phyloP scores from a whole-genome alignment of 805 yeast species.

The Schwanniomyces pseudopolymorphus region DNA sequence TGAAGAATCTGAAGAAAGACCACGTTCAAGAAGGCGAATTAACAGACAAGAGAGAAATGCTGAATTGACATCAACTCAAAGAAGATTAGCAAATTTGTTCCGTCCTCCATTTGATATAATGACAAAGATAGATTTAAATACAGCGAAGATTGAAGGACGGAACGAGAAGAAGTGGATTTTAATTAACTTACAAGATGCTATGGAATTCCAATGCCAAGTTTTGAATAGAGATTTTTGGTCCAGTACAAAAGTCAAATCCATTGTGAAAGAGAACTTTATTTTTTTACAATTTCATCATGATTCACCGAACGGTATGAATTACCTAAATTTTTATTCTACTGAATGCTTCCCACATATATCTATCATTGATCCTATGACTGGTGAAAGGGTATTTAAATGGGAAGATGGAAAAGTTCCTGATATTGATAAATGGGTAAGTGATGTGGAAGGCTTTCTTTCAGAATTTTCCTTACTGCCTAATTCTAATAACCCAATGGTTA shows the following conservation, averaged over 20 bases:
- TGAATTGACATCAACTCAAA: constrained; percentile 52
- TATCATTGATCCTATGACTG: constrained; percentile 91
- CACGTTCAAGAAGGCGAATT: constrained; percentile 26
- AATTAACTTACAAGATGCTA: constrained; percentile 81
- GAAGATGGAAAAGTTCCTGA: constrained; percentile 58
- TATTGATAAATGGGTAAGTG: constrained; percentile 59
- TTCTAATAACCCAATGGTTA: constrained; percentile 63
- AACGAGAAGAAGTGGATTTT: constrained; percentile 73
- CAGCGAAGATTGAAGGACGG: constrained; percentile 70
- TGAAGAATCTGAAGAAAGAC: constrained; percentile 19
- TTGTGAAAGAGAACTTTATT: constrained; percentile 67
- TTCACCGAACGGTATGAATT: constrained; percentile 70
- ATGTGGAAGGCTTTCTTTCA: constrained; percentile 66
- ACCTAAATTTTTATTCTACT: constrained; percentile 70
- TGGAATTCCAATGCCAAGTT: constrained; percentile 86
- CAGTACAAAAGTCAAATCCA: constrained; percentile 56
- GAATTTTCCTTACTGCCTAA: constrained; percentile 64
- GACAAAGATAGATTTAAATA: constrained; percentile 62
- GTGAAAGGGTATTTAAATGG: constrained; percentile 85
- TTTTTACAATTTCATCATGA: constrained; percentile 85
- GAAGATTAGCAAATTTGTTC: constrained; percentile 77
- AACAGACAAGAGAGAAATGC: constrained; percentile 21
- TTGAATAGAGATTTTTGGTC: constrained; percentile 95
- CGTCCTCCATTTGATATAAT: constrained; percentile 94
- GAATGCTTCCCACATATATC: constrained; percentile 82